A percentile compares a stretch with the other conserved stretches of the same genome.
Evolutionary conservation across 2,329 filamentous ascomycete species (phyloP).

Genomic region (Aurifilum marmelostoma): DNA sequence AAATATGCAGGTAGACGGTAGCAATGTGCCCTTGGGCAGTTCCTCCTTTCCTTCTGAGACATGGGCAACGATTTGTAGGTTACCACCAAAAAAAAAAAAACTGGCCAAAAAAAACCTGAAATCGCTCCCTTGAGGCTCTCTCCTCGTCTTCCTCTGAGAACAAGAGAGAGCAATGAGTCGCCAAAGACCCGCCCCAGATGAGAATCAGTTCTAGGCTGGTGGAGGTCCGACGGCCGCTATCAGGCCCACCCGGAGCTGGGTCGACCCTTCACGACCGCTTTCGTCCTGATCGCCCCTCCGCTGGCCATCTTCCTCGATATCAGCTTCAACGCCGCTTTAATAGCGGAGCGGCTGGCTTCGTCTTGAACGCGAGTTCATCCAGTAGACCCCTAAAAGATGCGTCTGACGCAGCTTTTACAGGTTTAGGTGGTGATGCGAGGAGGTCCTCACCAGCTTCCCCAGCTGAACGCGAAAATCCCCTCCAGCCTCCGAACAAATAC

Average conservation of each 20-base stretch:
- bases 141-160: not conserved
- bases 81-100: not conserved
- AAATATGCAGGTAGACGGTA: not conserved
- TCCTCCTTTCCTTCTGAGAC: not conserved
- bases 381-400: not conserved
- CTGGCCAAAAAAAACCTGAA: not conserved
- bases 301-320: not conserved
- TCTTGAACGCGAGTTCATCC: not conserved
- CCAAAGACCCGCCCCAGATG: slow-evolving; percentile 26
- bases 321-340: not conserved
- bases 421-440: too few species aligned
- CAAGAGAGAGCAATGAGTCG: not conserved
- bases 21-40: not conserved
- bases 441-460: not conserved
- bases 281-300: not conserved
- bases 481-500: slow-evolving; percentile 8
- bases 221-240: slow-evolving; percentile 22
- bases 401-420: not conserved
- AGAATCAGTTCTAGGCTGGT: slow-evolving; percentile 23
- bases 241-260: slow-evolving; percentile 9
- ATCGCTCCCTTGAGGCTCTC: not conserved
- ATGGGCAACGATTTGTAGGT: not conserved
- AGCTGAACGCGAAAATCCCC: not conserved
- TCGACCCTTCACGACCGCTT: not conserved
- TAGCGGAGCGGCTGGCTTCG: not conserved